Percentiles rank a stretch among this genome's conserved stretches.
Conservation (phyloP, 2,329 filamentous ascomycete genomes). For the Fusarium bulbicola region DNA sequence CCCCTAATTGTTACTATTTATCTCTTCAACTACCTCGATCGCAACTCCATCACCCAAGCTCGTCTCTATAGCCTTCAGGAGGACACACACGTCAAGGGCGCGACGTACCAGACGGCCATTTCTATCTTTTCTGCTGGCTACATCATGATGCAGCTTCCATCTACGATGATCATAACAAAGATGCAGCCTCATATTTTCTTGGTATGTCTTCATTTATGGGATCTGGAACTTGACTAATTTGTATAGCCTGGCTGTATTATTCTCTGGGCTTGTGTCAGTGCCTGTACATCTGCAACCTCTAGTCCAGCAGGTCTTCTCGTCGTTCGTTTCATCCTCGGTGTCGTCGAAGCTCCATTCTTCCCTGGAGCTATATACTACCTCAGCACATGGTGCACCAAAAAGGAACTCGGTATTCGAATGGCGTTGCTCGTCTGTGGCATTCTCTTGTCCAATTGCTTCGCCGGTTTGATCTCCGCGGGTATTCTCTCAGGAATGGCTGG, state of each 20-base stretch:
- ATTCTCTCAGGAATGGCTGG: not conserved
- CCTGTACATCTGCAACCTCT: not conserved
- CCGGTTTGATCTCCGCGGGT: not conserved
- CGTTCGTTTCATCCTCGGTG: not conserved
- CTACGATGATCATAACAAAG: not conserved
- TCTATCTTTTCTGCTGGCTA: not conserved
- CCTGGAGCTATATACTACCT: not conserved
- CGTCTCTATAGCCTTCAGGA: not conserved
- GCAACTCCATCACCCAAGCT: not conserved
- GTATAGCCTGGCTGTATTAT: not conserved
- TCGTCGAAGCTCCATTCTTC: not conserved
- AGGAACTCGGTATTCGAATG: not conserved
- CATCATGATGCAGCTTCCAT: not conserved
- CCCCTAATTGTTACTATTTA: not conserved
- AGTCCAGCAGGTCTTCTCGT: not conserved
- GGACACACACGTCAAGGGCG: not conserved
- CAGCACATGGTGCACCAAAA: not conserved
- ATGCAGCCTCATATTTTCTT: not conserved
- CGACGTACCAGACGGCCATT: not conserved
- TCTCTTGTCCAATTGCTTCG: not conserved
- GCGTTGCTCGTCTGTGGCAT: not conserved
- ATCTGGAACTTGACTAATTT: rapidly evolving
- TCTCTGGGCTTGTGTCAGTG: not conserved
- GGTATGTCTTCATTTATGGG: not conserved
- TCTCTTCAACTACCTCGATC: not conserved